phyloP scores from a whole-genome alignment of 768 basidiomycete species.

The Dioszegia crocea region DNA sequence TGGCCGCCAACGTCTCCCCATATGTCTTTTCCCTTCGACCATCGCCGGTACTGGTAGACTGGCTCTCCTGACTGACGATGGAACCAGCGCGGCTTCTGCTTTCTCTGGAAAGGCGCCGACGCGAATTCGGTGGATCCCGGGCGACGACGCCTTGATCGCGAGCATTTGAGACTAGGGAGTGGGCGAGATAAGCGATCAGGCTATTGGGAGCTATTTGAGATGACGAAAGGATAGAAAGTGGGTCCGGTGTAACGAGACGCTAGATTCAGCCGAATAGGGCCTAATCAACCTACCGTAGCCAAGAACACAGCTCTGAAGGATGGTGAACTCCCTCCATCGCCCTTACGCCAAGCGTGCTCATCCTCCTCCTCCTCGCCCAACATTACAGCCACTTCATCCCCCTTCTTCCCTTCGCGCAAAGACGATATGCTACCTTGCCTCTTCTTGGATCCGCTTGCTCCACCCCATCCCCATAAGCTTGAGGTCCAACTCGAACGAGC shows the following conservation, averaged over 20 bases:
- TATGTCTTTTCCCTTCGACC: conserved; percentile 18
- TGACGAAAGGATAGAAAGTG: conserved; percentile 31
- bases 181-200: conserved; percentile 41
- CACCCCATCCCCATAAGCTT: conserved; percentile 40
- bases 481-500: conserved; percentile 31
- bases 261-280: conserved; percentile 10
- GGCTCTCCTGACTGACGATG: conserved; percentile 20
- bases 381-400: not conserved
- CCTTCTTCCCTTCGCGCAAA: not conserved
- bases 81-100: conserved; percentile 29
- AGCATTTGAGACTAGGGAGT: conserved; percentile 36
- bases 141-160: conserved; percentile 33
- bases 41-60: not conserved
- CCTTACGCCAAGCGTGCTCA: conserved; percentile 29
- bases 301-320: conserved; percentile 41
- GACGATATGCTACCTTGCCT: conserved; percentile 18
- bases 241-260: conserved; percentile 45
- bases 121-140: conserved; percentile 22
- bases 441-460: conserved; percentile 3
- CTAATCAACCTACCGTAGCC: conserved; percentile 31
- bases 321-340: conserved; percentile 43
- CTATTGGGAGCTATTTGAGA: conserved; percentile 27
- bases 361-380: conserved; percentile 24
- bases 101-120: conserved; percentile 14
- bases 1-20: conserved; percentile 40